Evolutionary conservation across 2,329 filamentous ascomycete genomes (phyloP).

Genomic region (Colletotrichum echinochloae): DNA sequence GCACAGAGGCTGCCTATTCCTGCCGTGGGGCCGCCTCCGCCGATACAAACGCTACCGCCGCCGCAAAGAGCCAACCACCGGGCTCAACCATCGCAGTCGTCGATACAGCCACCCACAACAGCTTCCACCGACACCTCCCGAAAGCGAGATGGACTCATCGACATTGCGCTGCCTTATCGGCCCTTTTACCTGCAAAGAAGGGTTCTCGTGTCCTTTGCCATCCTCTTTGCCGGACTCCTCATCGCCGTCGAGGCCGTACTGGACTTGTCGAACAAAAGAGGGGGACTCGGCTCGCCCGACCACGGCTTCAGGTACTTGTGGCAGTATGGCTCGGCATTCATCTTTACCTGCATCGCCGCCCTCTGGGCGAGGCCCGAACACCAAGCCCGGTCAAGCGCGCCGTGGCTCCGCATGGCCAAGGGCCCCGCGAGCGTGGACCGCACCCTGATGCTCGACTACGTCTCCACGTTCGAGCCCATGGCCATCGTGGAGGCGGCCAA

Average conservation of each 20-base stretch:
- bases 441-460: slow-evolving; percentile 53
- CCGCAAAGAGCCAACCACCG: neutral
- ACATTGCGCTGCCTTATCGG: slow-evolving; percentile 50
- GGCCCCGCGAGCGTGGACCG: slow-evolving; percentile 47
- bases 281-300: slow-evolving; percentile 46
- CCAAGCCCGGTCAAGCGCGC: slow-evolving; percentile 53
- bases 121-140: slow-evolving; percentile 1
- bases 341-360: slow-evolving; percentile 50
- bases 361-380: slow-evolving; percentile 54
- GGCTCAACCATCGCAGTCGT: neutral
- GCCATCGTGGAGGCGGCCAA: slow-evolving; percentile 47
- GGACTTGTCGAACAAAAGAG: slow-evolving; percentile 48
- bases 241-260: slow-evolving; percentile 48
- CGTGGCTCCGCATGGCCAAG: slow-evolving; percentile 52
- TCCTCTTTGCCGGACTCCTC: slow-evolving; percentile 47
- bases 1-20: slow-evolving; percentile 22
- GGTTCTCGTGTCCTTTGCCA: slow-evolving; percentile 47
- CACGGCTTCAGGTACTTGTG: slow-evolving; percentile 50
- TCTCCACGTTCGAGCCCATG: slow-evolving; percentile 47
- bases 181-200: slow-evolving; percentile 52
- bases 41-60: neutral
- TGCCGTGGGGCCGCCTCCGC: slow-evolving; percentile 3
- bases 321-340: slow-evolving; percentile 51
- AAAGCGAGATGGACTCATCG: slow-evolving; percentile 42
- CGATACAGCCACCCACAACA: neutral